A percentile compares a stretch with the other conserved stretches of the same genome.
Conservation (phyloP, 768 basidiomycete genomes). For the Mycena metata region DNA sequence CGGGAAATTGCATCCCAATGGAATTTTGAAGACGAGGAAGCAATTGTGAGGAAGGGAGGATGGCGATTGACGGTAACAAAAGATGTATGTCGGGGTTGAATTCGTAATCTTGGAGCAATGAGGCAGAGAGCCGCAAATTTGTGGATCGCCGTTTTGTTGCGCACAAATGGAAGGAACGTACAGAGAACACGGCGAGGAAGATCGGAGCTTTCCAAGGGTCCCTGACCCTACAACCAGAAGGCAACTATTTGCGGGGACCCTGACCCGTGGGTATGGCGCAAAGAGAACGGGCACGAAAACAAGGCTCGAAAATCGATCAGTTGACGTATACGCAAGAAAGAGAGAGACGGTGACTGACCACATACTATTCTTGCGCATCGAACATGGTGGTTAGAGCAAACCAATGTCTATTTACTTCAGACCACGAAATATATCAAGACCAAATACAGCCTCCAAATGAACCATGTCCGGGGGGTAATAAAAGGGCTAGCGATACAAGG, state of each 20-base stretch:
- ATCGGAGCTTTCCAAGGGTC: not conserved
- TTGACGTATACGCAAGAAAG: no score
- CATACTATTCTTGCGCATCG: no score
- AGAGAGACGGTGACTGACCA: no score
- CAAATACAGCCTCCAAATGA: not conserved
- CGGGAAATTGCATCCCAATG: not conserved
- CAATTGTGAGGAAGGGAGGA: no score
- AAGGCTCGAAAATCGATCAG: no score
- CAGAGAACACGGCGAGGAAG: not conserved
- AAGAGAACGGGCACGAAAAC: no score
- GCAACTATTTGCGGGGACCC: no score
- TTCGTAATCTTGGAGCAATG: not conserved
- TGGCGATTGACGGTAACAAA: not conserved
- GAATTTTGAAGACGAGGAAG: not conserved
- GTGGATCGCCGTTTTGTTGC: not conserved
- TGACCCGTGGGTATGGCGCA: no score
- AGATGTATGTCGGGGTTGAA: no score
- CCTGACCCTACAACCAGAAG: not conserved
- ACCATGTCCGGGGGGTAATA: not conserved
- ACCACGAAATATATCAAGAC: not conserved
- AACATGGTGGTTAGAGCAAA: no score
- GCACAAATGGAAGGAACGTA: slow-evolving; percentile 10
- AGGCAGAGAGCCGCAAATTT: not conserved
- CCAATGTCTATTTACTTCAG: no score
- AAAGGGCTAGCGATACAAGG: slow-evolving; percentile 27